Conservation (phyloP, 441 rosid species). For the Macaranga tanarius region DNA sequence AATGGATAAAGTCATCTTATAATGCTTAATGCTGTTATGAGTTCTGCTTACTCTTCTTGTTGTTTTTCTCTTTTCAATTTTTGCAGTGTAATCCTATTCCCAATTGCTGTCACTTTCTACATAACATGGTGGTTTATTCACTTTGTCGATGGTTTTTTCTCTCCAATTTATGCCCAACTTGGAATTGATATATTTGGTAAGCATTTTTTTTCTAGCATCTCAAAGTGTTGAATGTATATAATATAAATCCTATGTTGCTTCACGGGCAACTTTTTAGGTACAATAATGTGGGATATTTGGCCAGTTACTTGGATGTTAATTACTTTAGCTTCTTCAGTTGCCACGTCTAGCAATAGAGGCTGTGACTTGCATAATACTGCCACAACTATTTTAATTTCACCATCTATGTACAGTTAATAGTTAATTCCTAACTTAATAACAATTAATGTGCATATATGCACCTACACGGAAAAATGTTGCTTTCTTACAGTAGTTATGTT, state of each 20-base stretch:
- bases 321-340: not conserved
- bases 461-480: not conserved
- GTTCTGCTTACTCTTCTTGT: constrained; percentile 28
- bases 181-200: constrained; percentile 90
- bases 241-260: not conserved
- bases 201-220: constrained; percentile 22
- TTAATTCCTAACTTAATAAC: not conserved
- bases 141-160: constrained; percentile 96
- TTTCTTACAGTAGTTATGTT: no score
- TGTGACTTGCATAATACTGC: not conserved
- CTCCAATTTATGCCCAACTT: constrained; percentile 87
- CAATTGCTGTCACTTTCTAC: constrained; percentile 91
- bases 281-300: not conserved
- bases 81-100: constrained; percentile 92
- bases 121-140: constrained; percentile 99
- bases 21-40: constrained; percentile 15
- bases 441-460: not conserved
- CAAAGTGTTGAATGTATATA: not conserved
- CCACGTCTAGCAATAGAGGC: no score
- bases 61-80: not conserved
- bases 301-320: not conserved
- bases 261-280: not conserved
- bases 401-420: not conserved
- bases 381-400: not conserved
- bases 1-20: not conserved